Conservation (phyloP, 225 moss, liverwort and hornwort genomes). For the Rhytidiadelphus loreus region DNA sequence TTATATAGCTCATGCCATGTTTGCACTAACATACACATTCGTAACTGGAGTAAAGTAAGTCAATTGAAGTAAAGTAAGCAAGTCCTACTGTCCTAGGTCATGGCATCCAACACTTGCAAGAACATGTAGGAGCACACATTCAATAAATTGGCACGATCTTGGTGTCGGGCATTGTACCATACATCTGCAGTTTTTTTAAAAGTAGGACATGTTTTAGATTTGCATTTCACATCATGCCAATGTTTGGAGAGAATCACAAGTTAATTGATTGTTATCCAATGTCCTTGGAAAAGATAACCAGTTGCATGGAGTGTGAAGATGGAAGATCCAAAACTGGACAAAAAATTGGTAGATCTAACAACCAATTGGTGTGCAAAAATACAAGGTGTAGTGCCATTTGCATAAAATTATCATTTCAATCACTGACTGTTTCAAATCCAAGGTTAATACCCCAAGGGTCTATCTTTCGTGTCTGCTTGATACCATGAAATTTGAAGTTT, state of each 20-base stretch:
- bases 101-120: not conserved
- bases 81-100: not conserved
- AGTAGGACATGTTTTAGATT: not conserved
- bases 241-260: accelerated
- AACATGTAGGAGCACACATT: not conserved
- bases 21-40: not conserved
- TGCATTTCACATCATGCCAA: not conserved
- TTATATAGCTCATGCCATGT: not conserved
- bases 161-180: accelerated
- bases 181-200: not conserved
- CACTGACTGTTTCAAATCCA: not conserved
- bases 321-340: accelerated
- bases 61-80: not conserved
- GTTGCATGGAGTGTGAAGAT: not conserved
- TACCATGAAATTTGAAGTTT: not conserved
- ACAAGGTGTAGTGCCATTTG: not conserved
- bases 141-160: not conserved
- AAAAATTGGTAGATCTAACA: not conserved
- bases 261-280: not conserved
- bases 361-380: not conserved
- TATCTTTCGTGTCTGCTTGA: accelerated
- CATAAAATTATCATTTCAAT: not conserved
- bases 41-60: accelerated
- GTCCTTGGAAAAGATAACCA: not conserved
- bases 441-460: accelerated